Evolutionary conservation across 2,329 filamentous ascomycete genomes (phyloP), one percentile per base, ranked within the genome.

Genomic region (Xylaria sp.): DNA sequence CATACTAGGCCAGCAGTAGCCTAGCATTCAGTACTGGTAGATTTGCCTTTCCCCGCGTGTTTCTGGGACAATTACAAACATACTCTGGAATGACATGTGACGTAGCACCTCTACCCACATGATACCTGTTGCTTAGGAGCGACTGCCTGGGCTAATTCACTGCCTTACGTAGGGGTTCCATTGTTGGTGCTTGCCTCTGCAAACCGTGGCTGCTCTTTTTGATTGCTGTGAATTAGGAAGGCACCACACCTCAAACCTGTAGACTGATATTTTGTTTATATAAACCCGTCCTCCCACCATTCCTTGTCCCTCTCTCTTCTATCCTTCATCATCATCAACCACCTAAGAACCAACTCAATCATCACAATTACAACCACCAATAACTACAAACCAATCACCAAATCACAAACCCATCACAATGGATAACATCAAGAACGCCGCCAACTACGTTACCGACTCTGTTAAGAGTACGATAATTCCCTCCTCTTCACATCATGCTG

Each of bases 391-490:
- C 25, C 33, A 5, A 69, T 62, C 36, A 60, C 61, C 59, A 69
- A 58, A 10, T 18, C 43, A 59, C 41, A 46, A 62, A 56, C 73
- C 59, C 69, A 72, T 76, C 80, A 83, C 67, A 80, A 86, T 87
- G 85, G 85, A 87, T 64, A 82, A 84, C 71, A 71, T 86, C 78
- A 85, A 86, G 84, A 88, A 90, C 82, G 86, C 86, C 78, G 88
- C 83, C 83, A 91, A 90, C 86, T 91, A 91, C 87, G 88, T 91
- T 82, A 82, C 87, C 74, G 90, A 91, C 85, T 82, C 84, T 76
- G 81, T 89, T 78, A 85, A 90, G 84, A 83, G 89, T 73, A 71
- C 25, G 72, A 54, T 39, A 20, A 49, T n/a, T n/a, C 54, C 12
- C 7, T 51, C 13, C 31, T 23, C 9, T 55, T 46, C 41, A 13